Evolutionary conservation across 352 stramenopile genomes (phyloP).

Genomic region (Globisporangium parvum): DNA sequence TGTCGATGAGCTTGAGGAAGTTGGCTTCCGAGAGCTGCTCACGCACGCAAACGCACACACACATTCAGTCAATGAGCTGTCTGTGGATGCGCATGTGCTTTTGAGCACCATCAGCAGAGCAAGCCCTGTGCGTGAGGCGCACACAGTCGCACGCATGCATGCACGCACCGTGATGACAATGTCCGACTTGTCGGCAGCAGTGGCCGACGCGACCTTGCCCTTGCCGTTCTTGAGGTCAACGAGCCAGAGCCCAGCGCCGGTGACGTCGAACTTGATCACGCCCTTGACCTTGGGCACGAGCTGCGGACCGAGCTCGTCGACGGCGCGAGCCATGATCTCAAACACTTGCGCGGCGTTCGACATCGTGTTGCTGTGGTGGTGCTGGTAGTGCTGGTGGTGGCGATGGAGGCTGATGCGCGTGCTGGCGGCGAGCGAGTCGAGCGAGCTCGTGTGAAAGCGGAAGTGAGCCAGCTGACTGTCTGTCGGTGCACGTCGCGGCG

Average conservation of each 20-base stretch:
- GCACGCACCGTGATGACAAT: constrained; percentile 52
- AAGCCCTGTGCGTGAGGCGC: not conserved
- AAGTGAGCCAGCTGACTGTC: too few relatives aligned
- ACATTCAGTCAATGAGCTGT: not conserved
- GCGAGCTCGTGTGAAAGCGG: too few relatives aligned
- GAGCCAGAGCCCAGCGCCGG: constrained; percentile 56
- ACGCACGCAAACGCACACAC: not conserved
- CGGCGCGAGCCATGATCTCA: constrained; percentile 55
- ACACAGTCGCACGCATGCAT: not conserved
- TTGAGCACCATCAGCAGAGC: not conserved
- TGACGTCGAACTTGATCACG: constrained; percentile 78
- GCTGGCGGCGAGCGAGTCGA: too few relatives aligned
- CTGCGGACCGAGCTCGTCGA: constrained; percentile 60
- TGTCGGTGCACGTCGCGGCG: too few relatives aligned
- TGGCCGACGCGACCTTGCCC: constrained; percentile 47
- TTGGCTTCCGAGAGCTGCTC: constrained; percentile 58
- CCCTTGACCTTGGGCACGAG: constrained; percentile 75
- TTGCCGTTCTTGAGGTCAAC: constrained; percentile 75
- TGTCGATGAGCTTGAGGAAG: constrained; percentile 74
- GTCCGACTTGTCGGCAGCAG: constrained; percentile 55
- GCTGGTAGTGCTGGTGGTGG: not conserved
- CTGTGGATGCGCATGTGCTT: too few relatives aligned
- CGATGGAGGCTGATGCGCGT: not conserved
- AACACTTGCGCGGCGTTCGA: constrained; percentile 57
- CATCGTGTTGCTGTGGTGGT: too few relatives aligned